Evolutionary conservation across 2,329 filamentous ascomycete species (phyloP), one percentile per base, ranked within the genome.

Genomic region (Arthrobotrys sphaeroides): DNA sequence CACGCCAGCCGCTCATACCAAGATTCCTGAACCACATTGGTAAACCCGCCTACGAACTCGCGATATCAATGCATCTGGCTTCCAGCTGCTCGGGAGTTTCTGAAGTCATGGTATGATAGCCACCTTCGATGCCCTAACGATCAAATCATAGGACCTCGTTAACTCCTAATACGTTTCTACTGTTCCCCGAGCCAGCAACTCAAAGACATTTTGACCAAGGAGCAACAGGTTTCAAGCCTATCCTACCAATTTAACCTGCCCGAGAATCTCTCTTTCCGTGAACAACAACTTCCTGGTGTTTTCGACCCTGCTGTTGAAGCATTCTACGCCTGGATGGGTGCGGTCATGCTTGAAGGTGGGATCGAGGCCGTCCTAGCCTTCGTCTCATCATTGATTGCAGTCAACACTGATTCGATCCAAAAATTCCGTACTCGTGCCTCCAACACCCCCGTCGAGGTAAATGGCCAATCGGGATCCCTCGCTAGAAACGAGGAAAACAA

Each of bases 311-410:
- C 22, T 4, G 13, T 51, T 3, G 43, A 67, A 26, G 69, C 49
- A 3, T 67, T 73, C 33, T 67, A 66, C 28, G 69, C 69, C 16
- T 73, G 61, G 60, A 51, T 67, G 28, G 69, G 60, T 10, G 69
- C 60, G 1, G 24, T 61, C 6, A 28, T 40, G n/a, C 7, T 53
- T 4, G 60, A 73, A 40, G 13, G 51, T 5, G 69, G 60, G 13
- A 40, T 73, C 12, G 22, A 38, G 0, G 7, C 51, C 2, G 18
- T 73, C 10, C 42, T 22, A 22, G 6, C 26, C 0, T 59, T 73
- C n/a, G 31, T 51, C 7, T 26, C 18, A 4, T 18, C 38, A 2
- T 6, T 67, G 18, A 5, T 67, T 6, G 36, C 33, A 38, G 20
- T 18, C 5, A 67, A 67, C 13, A 26, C 24, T 1, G n/a, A 24